A percentile compares a stretch with the other conserved stretches of the same genome.
Evolutionary conservation across 2,329 filamentous ascomycete species (phyloP).

Genomic region (Venturia nashicola): DNA sequence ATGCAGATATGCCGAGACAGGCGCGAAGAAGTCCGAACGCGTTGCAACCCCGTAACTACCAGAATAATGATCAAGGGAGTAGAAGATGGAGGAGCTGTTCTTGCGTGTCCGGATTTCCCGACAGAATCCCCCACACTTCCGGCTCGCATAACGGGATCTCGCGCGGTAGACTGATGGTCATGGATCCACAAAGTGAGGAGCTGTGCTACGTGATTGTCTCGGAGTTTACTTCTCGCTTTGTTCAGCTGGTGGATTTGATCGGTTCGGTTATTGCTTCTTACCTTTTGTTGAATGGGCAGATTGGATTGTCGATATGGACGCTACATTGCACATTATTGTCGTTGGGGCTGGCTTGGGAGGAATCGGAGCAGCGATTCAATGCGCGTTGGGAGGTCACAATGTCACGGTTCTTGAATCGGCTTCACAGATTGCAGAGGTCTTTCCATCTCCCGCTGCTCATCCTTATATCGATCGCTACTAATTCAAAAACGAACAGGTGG

Average conservation of each 20-base stretch:
- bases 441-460: neutral
- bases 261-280: neutral
- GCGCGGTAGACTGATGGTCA: neutral
- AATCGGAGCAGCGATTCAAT: slow-evolving; percentile 37
- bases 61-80: neutral
- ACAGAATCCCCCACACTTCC: neutral
- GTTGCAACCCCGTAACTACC: too few relatives aligned
- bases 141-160: neutral
- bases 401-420: slow-evolving; percentile 38
- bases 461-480: neutral
- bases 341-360: slow-evolving; percentile 46
- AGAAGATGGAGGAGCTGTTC: neutral
- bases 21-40: neutral
- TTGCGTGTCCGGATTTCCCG: neutral
- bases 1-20: neutral
- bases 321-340: slow-evolving; percentile 30
- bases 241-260: neutral
- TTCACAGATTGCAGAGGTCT: slow-evolving; percentile 30
- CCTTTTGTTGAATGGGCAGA: neutral
- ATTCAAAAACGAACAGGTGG: slow-evolving; percentile 18
- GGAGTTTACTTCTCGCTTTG: neutral
- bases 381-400: slow-evolving; percentile 33
- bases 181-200: neutral
- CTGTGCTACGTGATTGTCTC: neutral
- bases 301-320: neutral